Base-by-base conservation (phyloP, 2,329 filamentous ascomycete species). In the Colletotrichum gloeosporioides region DNA sequence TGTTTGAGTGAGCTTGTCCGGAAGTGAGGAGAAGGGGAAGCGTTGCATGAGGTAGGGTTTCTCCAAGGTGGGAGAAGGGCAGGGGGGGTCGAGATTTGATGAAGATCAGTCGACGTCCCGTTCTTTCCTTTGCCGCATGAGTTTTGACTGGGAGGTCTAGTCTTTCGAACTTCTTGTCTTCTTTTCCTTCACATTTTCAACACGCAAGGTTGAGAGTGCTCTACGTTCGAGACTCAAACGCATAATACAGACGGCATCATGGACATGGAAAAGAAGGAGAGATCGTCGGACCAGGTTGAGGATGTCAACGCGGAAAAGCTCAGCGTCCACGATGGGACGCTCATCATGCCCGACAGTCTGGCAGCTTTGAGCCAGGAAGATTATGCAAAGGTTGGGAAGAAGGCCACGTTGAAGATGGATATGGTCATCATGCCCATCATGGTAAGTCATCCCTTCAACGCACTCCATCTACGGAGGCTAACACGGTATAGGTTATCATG, bases 381-480 rank as follows among this genome's bases (percentile, higher is more conserved):
- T 8, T 79, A 77, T 27, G 73, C 73, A 2, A 73, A 66, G 53
- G 18, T 80, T 8, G 75, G 80, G 8, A 77, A 76, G 65, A 73
- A 27, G 49, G 73, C 77, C 0, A 78, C 71, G 2, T 65, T 73
- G 39, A 73, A 80, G 77, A 79, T 82, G 77, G 80, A 82, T 27
- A 44, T 78, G 25, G 69, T 78, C 31, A 81, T 81, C 15, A 79
- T 82, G 80, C 73, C 73, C 22, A 75, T 75, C 68, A 71, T 75
- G 73, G 76, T 79, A 12, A 62, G 67, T 18, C 18, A 44, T 44
- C 0, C 9, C 0, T n/a, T 44, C 39, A n/a, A n/a, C 18, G 0
- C 18, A 6, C 39, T 12, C 6, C 3, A 5, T 1, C 9, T 44
- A 1, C 15, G 34, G 34, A 0, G 32, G 16, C 55, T 69, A 32